These are phyloP conservation scores for Heterobasidion annosum DNA, from an alignment of 1,284 basidiomycete genomes.

Conservation along the genomic window DNA sequence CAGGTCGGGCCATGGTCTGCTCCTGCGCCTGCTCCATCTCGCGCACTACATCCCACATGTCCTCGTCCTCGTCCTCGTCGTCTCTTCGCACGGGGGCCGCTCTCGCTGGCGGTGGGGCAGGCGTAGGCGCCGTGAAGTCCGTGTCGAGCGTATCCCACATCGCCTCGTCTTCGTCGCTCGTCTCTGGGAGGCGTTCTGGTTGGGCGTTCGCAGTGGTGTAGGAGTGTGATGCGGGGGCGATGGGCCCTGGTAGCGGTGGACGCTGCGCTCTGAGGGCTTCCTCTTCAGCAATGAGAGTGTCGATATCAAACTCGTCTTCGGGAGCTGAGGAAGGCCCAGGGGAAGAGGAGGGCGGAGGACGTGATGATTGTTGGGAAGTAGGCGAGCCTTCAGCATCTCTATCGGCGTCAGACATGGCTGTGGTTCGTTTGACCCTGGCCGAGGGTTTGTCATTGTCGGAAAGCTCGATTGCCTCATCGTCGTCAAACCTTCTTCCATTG, in stretches of 20 bases:
- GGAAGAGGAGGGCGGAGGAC: neutral
- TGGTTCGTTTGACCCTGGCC: neutral
- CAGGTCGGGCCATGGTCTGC: neutral
- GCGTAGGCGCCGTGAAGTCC: conserved; percentile 6
- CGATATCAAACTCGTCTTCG: conserved; percentile 20
- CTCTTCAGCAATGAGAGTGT: conserved; percentile 11
- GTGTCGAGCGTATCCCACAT: conserved; percentile 44
- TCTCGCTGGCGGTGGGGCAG: conserved; percentile 2
- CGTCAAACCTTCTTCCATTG: conserved; percentile 19
- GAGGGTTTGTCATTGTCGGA: conserved; percentile 13
- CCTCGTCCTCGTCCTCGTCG: conserved; percentile 40
- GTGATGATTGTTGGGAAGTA: neutral
- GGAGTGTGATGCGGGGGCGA: neutral
- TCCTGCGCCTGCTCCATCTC: conserved; percentile 39
- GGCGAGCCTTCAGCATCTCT: neutral
- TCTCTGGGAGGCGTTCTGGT: conserved; percentile 6
- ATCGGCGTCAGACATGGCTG: conserved; percentile 4
- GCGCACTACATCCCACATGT: conserved; percentile 60
- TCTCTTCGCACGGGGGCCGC: conserved; percentile 9
- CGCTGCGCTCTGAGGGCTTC: conserved; percentile 1
- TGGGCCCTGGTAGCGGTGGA: neutral
- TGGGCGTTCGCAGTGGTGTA: neutral
- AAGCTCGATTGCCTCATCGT: conserved; percentile 18
- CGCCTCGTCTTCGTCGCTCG: conserved; percentile 40
- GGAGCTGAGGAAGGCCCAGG: conserved; percentile 25